phyloP scores from a whole-genome alignment of 1,284 basidiomycete genomes.

The Meripilus lineatus region DNA sequence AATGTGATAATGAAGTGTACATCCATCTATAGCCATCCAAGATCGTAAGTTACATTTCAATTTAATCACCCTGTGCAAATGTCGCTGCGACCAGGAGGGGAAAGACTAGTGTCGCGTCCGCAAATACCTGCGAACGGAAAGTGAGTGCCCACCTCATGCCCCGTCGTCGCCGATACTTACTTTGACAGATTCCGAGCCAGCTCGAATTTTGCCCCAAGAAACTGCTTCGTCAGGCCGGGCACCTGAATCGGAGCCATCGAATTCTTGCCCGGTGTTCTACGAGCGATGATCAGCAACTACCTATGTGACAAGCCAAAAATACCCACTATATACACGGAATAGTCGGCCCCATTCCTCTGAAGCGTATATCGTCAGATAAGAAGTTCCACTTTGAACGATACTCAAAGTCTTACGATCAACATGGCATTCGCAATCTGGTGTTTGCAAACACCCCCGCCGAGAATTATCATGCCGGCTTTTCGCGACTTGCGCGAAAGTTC shows the following conservation, averaged over 20 bases:
- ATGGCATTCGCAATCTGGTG: slow-evolving; percentile 99
- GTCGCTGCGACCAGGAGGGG: slow-evolving; percentile 71
- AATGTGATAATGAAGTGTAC: too few relatives aligned
- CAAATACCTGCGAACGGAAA: slow-evolving; percentile 35
- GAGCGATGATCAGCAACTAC: slow-evolving; percentile 5
- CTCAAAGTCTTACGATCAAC: slow-evolving; percentile 72
- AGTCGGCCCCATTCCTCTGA: slow-evolving; percentile 97
- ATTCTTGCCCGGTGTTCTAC: slow-evolving; percentile 97
- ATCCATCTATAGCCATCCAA: too few relatives aligned
- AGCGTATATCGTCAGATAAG: background rate
- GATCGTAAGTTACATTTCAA: background rate
- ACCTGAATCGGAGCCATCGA: slow-evolving; percentile 97
- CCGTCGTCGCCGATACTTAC: slow-evolving; percentile 39
- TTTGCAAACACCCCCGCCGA: slow-evolving; percentile 98
- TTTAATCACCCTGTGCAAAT: slow-evolving; percentile 39
- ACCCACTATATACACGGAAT: slow-evolving; percentile 89
- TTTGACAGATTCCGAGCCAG: slow-evolving; percentile 89
- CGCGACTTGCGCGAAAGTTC: slow-evolving; percentile 85
- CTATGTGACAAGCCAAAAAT: background rate
- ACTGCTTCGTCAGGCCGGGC: slow-evolving; percentile 97
- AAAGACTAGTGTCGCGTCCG: slow-evolving; percentile 71
- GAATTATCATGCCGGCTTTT: slow-evolving; percentile 97
- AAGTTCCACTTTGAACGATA: background rate
- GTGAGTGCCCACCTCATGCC: slow-evolving; percentile 1
- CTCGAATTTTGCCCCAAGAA: slow-evolving; percentile 98